These are phyloP conservation scores for Beauveria rudraprayagi DNA, from an alignment of 2,329 filamentous ascomycete genomes.

Conservation along the genomic window DNA sequence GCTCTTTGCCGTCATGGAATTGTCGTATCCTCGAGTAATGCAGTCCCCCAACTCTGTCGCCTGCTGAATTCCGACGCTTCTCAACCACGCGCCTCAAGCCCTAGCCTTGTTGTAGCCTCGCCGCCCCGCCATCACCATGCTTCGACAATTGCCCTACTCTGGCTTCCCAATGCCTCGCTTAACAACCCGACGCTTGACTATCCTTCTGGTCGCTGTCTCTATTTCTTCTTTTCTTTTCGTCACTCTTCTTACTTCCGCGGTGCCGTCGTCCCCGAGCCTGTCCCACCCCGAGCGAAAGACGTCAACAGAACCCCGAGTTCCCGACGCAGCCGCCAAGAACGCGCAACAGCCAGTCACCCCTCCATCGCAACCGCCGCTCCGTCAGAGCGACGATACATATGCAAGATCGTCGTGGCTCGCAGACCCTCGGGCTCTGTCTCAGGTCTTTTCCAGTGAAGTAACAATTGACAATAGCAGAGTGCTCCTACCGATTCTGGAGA, in stretches of 20 bases:
- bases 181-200: conserved; percentile 42
- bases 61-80: neutral
- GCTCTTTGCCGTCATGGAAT: neutral
- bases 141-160: conserved; percentile 28
- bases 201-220: conserved; percentile 42
- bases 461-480: conserved; percentile 75
- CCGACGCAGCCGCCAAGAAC: conserved; percentile 36
- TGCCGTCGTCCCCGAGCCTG: conserved; percentile 41
- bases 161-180: conserved; percentile 43
- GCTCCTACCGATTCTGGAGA: conserved; percentile 67
- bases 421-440: conserved; percentile 80
- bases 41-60: neutral
- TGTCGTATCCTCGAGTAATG: neutral
- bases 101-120: neutral
- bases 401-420: conserved; percentile 78
- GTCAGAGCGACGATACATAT: conserved; percentile 70
- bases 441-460: conserved; percentile 74
- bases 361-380: conserved; percentile 61
- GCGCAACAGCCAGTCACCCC: conserved; percentile 59
- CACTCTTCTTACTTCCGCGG: conserved; percentile 40
- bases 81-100: neutral
- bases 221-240: conserved; percentile 48
- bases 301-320: conserved; percentile 35
- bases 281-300: conserved; percentile 42
- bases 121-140: conserved; percentile 18